Base-by-base conservation (phyloP, 345 rosid species). In the Carallia pectinifolia region DNA sequence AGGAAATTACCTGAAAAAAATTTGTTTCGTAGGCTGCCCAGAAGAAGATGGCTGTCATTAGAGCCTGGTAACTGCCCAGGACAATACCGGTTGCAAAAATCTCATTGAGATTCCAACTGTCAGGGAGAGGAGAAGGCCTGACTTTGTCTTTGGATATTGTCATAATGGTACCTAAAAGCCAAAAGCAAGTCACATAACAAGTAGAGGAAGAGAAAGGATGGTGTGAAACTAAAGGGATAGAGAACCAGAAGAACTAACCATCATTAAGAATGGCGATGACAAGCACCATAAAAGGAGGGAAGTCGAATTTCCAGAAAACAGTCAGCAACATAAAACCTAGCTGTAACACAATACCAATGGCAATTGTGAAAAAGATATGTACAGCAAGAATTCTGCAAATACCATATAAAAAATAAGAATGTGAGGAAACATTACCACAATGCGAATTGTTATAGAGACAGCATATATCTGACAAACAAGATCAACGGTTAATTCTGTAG, bases 241-340 rank as follows among this genome's bases (percentile, higher is more conserved):
- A 8, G 12, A 38, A 12, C 47, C 30, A 13, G 59, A 55, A 53
- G 66, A 6, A 74, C 85, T 76, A 71, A 85, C 89, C 91, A 76
- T 87, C 91, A 62, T 83, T 87, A 61, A 87, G 89, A 39, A 87
- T 66, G 61, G 91, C 91, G 10, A 87, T 82, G 53, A 87, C 82
- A 33, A 87, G 89, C 65, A 87, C 89, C 91, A 87, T 85, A 73
- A 85, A 87, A 53, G 91, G 91, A 30, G 89, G 89, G 65, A 87
- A 87, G 62, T 87, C 86, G 39, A 87, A 87, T 77, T 87, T 68
- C 91, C 91, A 85, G 77, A 83, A 80, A 61, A 71, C 74, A 62
- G 83, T 77, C 29, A 85, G 77, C 77, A 85, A 77, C 89, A 85
- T 82, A 71, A 85, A 85, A 47, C 89, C 86, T 53, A 83, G 78